Conservation (phyloP, 148 eudicot species). For the Rhododendron mucronatum region DNA sequence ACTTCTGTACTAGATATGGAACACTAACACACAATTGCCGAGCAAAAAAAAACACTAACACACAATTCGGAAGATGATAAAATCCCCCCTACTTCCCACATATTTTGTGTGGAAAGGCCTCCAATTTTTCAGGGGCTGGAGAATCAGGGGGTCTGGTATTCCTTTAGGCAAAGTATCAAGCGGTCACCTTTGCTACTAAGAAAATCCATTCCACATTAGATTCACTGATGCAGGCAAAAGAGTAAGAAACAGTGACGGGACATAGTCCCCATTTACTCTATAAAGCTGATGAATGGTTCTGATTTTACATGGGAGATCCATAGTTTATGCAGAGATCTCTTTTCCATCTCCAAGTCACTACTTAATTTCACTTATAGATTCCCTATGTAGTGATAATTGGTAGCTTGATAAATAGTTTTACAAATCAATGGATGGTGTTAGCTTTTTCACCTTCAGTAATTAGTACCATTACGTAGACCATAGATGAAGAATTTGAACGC, state of each 20-base stretch:
- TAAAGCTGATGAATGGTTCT: background rate
- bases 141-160: background rate
- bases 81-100: no score
- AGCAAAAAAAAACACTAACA: no score
- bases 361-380: background rate
- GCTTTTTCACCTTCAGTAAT: background rate
- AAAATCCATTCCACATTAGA: background rate
- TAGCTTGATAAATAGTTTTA: background rate
- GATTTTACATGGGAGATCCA: background rate
- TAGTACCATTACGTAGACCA: background rate
- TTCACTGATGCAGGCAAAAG: background rate
- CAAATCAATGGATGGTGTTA: background rate
- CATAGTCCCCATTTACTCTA: background rate
- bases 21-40: no score
- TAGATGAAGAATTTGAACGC: background rate
- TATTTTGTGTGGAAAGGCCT: background rate
- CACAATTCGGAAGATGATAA: no score
- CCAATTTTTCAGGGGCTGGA: background rate
- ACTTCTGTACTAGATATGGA: background rate
- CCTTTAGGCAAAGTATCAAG: background rate
- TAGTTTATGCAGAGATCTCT: background rate
- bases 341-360: background rate
- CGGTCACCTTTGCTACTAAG: no score
- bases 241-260: background rate
- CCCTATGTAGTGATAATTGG: background rate